Evolutionary conservation across 495 filamentous ascomycete genomes (phyloP), one percentile per base, ranked within the genome.

Genomic region (Recurvomyces mirabilis): DNA sequence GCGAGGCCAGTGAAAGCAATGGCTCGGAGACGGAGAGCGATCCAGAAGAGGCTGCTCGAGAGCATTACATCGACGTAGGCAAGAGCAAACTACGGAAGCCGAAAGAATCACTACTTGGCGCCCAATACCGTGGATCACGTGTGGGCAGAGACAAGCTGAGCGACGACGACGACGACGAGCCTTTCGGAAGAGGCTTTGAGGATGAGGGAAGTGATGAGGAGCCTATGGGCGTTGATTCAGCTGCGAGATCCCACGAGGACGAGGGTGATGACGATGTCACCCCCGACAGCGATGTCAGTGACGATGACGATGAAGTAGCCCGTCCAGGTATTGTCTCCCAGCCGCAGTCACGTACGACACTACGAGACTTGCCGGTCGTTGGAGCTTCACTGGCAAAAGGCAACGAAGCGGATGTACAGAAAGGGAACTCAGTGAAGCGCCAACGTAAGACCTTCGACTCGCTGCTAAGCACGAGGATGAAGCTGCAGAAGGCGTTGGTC

Each of bases 381-480:
- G 70, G 81, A 6, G 70, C 74, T 1, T 77, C 74, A 30, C 75
- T 91, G 38, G 78, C 81, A 1, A 69, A 81, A 55, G 79, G 84
- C 7, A 82, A 79, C 29, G 77, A 81, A 57, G 74, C 73, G 35
- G 91, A 98, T 61, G 73, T 81, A 1, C 73, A 75, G 10, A 96
- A 96, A 67, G 91, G 91, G 18, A 67, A 67, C 46, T 88, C 89
- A 1, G 82, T 96, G 23, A 86, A 84, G 53, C 65, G 74, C 38
- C 91, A 98, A 61, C 74, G 85, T 41, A 77, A 75, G 38, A 79
- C 78, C 10, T 96, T 94, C 57, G 88, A 96, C 50, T 71, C 80
- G 1, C 73, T 96, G 2, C 72, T 98, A 15, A 87, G 91, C 62
- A 72, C 81, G 17, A 78, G 91, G 5, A 93, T 98, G 54, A 81